Conservation (phyloP, 768 basidiomycete genomes). For the Mycena epipterygia region DNA sequence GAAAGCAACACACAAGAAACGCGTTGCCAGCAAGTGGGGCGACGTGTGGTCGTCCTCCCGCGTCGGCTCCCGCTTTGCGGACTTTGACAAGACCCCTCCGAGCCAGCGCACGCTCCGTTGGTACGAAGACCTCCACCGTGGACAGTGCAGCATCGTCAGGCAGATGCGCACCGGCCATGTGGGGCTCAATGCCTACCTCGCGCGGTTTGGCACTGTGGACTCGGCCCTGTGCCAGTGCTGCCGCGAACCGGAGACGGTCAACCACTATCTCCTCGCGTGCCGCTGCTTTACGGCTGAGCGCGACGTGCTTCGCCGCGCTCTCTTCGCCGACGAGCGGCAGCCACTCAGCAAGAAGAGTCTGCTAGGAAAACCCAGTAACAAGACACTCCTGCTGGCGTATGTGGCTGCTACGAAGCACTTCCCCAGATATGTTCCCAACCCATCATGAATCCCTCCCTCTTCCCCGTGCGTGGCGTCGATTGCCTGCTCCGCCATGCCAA, state of each 20-base stretch:
- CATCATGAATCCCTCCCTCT: background rate
- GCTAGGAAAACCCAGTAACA: background rate
- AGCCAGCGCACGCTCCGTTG: background rate
- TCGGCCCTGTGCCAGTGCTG: background rate
- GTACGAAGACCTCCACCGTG: slow-evolving; percentile 24
- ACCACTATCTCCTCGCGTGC: background rate
- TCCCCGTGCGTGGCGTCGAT: background rate
- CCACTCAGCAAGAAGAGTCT: background rate
- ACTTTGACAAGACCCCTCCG: slow-evolving; percentile 19
- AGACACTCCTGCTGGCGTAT: background rate
- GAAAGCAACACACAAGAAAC: slow-evolving; percentile 7
- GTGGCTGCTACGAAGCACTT: background rate
- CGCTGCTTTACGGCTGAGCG: background rate
- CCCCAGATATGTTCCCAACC: background rate
- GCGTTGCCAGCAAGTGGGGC: background rate
- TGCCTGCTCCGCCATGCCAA: too few relatives aligned
- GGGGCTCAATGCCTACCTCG: slow-evolving; percentile 45
- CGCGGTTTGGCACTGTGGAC: slow-evolving; percentile 30
- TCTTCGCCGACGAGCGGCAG: background rate
- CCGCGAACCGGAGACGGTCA: slow-evolving; percentile 4
- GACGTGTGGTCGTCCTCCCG: background rate
- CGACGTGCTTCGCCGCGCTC: background rate
- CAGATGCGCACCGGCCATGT: slow-evolving; percentile 49
- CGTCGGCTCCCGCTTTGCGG: background rate
- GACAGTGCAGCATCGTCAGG: slow-evolving; percentile 40